Percentiles rank a stretch among this genome's conserved stretches.
These are phyloP conservation scores for Taphrina flavorubra DNA, from an alignment of 1,139 yeast genomes.

Conservation along the genomic window DNA sequence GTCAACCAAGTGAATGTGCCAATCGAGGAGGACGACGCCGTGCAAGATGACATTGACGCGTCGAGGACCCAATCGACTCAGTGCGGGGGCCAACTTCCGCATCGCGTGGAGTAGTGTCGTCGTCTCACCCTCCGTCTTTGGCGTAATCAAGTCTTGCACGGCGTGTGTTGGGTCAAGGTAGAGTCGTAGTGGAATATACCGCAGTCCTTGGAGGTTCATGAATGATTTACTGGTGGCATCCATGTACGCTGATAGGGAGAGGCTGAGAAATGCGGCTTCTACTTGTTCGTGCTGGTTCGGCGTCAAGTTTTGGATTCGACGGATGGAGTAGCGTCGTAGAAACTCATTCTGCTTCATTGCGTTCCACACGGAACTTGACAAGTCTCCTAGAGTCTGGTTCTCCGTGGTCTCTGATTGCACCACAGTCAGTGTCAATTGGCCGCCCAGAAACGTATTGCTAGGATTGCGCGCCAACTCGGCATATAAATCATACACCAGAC, in stretches of 20 bases:
- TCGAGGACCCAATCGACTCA: not conserved
- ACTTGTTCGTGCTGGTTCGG: slow-evolving; percentile 9
- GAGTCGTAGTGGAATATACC: slow-evolving; percentile 23
- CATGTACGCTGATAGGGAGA: slow-evolving; percentile 3
- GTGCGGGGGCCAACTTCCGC: not conserved
- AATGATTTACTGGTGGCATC: not conserved
- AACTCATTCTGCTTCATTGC: slow-evolving; percentile 28
- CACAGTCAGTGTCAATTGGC: not conserved
- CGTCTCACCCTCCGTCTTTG: slow-evolving; percentile 6
- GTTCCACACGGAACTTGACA: slow-evolving; percentile 17
- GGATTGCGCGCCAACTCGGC: not conserved
- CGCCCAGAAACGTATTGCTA: not conserved
- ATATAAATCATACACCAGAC: slow-evolving; percentile 36
- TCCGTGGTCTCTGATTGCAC: not conserved
- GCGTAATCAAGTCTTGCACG: slow-evolving; percentile 18
- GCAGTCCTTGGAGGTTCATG: not conserved
- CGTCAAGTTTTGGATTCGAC: slow-evolving; percentile 4
- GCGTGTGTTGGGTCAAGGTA: slow-evolving; percentile 1
- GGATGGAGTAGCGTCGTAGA: slow-evolving; percentile 4
- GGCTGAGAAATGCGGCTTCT: slow-evolving; percentile 13
- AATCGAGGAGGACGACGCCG: slow-evolving; percentile 16
- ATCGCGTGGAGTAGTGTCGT: slow-evolving; percentile 11
- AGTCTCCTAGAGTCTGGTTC: not conserved
- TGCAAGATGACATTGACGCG: slow-evolving; percentile 16
- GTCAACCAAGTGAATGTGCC: not conserved